These are phyloP conservation scores for Rostrohypoxylon terebratum DNA, from an alignment of 495 filamentous ascomycete genomes.

Conservation along the genomic window DNA sequence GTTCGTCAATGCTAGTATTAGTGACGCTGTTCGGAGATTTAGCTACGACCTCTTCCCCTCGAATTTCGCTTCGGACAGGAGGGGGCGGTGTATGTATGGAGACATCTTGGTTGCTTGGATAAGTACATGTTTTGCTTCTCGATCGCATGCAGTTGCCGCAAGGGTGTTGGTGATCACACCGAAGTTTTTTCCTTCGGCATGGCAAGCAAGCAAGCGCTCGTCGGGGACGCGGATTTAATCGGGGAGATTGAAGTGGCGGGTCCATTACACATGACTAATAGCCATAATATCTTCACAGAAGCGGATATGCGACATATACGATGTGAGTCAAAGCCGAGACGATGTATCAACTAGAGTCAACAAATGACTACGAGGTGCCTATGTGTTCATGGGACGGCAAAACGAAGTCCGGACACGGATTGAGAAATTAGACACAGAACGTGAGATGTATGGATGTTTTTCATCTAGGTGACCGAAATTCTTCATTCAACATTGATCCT, in stretches of 20 bases:
- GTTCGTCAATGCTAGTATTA: background rate
- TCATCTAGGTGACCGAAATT: no score
- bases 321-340: no score
- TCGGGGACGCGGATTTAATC: constrained; percentile 52
- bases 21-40: background rate
- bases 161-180: constrained; percentile 55
- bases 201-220: constrained; percentile 55
- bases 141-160: constrained; percentile 54
- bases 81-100: background rate
- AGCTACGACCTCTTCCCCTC: background rate
- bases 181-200: constrained; percentile 58
- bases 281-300: no score
- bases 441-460: no score
- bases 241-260: constrained; percentile 13
- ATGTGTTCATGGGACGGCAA: no score
- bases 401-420: no score
- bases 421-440: no score
- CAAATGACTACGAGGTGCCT: no score
- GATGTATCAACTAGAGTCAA: no score
- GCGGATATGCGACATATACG: no score
- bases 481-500: background rate
- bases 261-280: constrained; percentile 2
- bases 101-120: background rate
- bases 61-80: background rate
- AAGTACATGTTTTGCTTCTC: constrained; percentile 45